phyloP scores from a whole-genome alignment of 2,329 filamentous ascomycete genomes.

The Byssothecium circinans region DNA sequence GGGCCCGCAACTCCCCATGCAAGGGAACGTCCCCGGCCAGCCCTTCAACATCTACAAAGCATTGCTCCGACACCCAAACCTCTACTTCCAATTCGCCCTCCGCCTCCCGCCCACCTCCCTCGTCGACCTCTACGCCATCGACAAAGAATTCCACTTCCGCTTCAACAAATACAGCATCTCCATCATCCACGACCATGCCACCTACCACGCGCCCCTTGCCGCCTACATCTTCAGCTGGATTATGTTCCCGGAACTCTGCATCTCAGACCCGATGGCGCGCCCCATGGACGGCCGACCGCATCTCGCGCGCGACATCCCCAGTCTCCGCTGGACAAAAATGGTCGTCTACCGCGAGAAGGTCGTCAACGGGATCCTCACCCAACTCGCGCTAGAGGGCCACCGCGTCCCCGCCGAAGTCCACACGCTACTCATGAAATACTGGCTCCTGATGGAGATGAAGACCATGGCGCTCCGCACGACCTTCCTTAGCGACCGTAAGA shows the following conservation, averaged over 20 bases:
- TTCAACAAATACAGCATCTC: conserved; percentile 57
- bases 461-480: conserved; percentile 58
- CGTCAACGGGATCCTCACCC: conserved; percentile 57
- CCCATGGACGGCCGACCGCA: conserved; percentile 43
- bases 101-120: conserved; percentile 26
- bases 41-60: conserved; percentile 40
- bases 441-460: conserved; percentile 70
- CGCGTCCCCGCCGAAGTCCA: conserved; percentile 50
- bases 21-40: neutral
- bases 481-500: conserved; percentile 54
- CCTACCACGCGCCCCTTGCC: conserved; percentile 57
- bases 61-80: conserved; percentile 38
- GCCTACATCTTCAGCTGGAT: conserved; percentile 62
- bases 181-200: conserved; percentile 59
- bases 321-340: conserved; percentile 69
- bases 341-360: conserved; percentile 51
- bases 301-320: conserved; percentile 54
- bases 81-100: conserved; percentile 40
- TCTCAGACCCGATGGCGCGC: conserved; percentile 61
- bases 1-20: conserved; percentile 14
- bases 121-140: conserved; percentile 40
- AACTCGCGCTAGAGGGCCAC: conserved; percentile 64
- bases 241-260: conserved; percentile 60
- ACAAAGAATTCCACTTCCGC: conserved; percentile 45
- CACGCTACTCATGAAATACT: conserved; percentile 62